Conservation (phyloP, 805 yeast species). For the Danielia oregonensis region DNA sequence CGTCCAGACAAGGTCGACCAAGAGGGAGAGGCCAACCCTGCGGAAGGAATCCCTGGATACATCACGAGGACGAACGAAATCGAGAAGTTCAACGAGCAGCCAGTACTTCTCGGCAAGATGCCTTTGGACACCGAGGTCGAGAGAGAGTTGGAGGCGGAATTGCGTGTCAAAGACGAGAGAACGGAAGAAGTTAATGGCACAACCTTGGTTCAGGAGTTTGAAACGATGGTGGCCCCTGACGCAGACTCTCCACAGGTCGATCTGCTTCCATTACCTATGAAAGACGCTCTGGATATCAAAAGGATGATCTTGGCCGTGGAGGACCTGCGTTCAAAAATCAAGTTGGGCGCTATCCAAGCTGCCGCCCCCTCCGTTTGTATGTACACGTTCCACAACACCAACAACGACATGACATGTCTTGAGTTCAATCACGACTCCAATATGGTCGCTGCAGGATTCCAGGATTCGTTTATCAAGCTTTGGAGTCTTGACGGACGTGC, state of each 20-base stretch:
- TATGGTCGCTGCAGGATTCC: conserved; percentile 89
- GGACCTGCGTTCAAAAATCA: conserved; percentile 75
- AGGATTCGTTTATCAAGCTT: conserved; percentile 82
- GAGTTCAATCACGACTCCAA: conserved; percentile 87
- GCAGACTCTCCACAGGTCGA: conserved; percentile 72
- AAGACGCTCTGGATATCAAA: conserved; percentile 74
- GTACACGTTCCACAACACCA: conserved; percentile 97
- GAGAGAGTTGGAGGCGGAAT: conserved; percentile 79
- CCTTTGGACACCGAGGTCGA: conserved; percentile 85
- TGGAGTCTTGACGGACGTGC: conserved; percentile 96
- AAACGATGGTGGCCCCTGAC: conserved; percentile 51
- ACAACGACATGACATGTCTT: conserved; percentile 79
- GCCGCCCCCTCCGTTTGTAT: conserved; percentile 92
- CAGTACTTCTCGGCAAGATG: conserved; percentile 75
- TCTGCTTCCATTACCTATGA: conserved; percentile 78
- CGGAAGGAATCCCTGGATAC: conserved; percentile 51
- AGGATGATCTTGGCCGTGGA: conserved; percentile 73
- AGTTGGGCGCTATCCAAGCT: conserved; percentile 67
- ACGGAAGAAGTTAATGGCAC: conserved; percentile 31
- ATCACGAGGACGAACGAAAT: conserved; percentile 42
- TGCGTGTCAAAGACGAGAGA: conserved; percentile 70
- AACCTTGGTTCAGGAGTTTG: conserved; percentile 63
- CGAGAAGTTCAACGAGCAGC: conserved; percentile 62
- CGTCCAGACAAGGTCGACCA: conserved; percentile 37
- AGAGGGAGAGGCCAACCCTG: conserved; percentile 47